Evolutionary conservation across 176 grass and related monocot species (phyloP), one percentile per base, ranked within the genome.

Genomic region (Phoenix roebelenii): DNA sequence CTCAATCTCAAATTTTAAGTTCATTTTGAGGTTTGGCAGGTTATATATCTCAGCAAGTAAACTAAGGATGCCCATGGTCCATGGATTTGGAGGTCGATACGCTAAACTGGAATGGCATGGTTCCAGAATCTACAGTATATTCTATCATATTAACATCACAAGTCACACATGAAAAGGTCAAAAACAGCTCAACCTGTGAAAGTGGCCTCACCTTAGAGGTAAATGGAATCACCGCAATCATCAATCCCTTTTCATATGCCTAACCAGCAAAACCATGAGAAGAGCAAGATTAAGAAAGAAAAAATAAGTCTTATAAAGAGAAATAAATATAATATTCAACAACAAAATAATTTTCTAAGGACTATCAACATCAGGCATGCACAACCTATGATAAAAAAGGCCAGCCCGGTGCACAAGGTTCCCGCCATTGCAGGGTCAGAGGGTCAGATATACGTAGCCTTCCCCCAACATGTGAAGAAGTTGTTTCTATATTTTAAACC

Each of bases 51-150:
- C 91, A 65, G 73, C 62, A 61, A 96, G 91, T 72, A 96, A 80
- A 66, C 80, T 90, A 78, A 96, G 83, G 68, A 96, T 96, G 69
- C 91, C 86, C 91, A 96, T 87, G n/a, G 91, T 96, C 91, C 91
- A 96, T n/a, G 91, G 91, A 77, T 96, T 96, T 61, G 91, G 91
- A 71, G 91, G 91, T 54, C 72, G 91, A 79, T 90, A 96, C 18
- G 91, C 91, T 84, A 87, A 71, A 74, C 91, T 96, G 63, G 83
- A 90, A 16, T 90, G 83, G 58, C 86, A 96, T 60, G 92, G 80
- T 82, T 96, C 92, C 62, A 96, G 75, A 85, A 90, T 80, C 92
- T 96, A 78, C 51, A 82, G 67, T 71, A 73, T 15, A 80, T 50
- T 9, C 58, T 48, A 51, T 3, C 17, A 5, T 16, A 72, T 55